Evolutionary conservation across 495 filamentous ascomycete genomes (phyloP).

Genomic region (Pyrenopolyporus hunteri): DNA sequence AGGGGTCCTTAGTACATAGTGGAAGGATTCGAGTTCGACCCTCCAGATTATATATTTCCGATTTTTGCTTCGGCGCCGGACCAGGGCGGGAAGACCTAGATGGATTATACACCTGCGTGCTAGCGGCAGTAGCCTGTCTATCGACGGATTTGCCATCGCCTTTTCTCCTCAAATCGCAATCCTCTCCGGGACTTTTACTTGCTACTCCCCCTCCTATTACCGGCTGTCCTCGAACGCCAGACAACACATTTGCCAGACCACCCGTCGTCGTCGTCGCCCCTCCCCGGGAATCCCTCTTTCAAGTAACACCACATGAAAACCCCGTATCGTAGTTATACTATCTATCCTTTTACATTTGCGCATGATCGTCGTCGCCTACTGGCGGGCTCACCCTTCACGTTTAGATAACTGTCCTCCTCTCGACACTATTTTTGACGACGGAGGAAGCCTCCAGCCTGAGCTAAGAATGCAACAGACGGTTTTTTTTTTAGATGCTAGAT

Average conservation of each 20-base stretch:
- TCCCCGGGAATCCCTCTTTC: slow-evolving; percentile 20
- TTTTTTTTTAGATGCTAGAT: slow-evolving; percentile 34
- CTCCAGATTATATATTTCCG: slow-evolving; percentile 44
- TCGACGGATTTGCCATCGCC: slow-evolving; percentile 31
- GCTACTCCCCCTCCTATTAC: slow-evolving; percentile 22
- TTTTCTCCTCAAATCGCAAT: slow-evolving; percentile 39
- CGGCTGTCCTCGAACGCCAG: slow-evolving; percentile 21
- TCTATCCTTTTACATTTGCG: slow-evolving; percentile 31
- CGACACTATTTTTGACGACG: slow-evolving; percentile 25
- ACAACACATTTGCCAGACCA: slow-evolving; percentile 23
- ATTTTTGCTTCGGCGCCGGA: slow-evolving; percentile 38
- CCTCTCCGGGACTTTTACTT: slow-evolving; percentile 33
- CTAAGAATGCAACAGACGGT: slow-evolving; percentile 26
- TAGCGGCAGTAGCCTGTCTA: slow-evolving; percentile 29
- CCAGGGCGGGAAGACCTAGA: slow-evolving; percentile 35
- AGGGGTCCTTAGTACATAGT: slow-evolving; percentile 30
- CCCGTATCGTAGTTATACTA: slow-evolving; percentile 32
- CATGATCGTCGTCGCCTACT: slow-evolving; percentile 37
- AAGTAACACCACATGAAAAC: slow-evolving; percentile 39
- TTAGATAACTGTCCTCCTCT: slow-evolving; percentile 25
- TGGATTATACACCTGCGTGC: slow-evolving; percentile 36
- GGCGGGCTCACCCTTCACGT: slow-evolving; percentile 36
- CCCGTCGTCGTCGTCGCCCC: slow-evolving; percentile 23
- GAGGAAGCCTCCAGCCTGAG: slow-evolving; percentile 21
- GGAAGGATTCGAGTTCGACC: slow-evolving; percentile 44